Percentiles rank a stretch among this genome's conserved stretches.
Evolutionary conservation across 73 alveolate species (phyloP).

Genomic region (Paramecium sexaurelia): DNA sequence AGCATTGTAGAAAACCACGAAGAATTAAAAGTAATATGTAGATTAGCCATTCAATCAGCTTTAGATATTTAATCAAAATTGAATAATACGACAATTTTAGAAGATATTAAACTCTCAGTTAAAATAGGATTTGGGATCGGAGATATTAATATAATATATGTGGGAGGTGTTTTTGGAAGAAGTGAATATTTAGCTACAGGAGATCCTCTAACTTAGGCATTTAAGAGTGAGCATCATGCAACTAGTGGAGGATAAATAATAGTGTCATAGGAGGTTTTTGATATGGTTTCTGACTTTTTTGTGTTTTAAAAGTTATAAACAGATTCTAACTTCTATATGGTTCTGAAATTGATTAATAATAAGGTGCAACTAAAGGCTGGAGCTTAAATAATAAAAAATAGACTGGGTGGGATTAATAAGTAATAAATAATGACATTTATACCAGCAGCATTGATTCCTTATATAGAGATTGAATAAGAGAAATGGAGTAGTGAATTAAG

Average conservation of each 20-base stretch:
- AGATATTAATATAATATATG: slow-evolving; percentile 90
- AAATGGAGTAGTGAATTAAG: slow-evolving; percentile 92
- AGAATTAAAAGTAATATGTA: slow-evolving; percentile 70
- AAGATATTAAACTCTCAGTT: slow-evolving; percentile 78
- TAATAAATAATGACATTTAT: slow-evolving; percentile 82
- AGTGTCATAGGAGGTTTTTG: slow-evolving; percentile 85
- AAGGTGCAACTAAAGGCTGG: slow-evolving; percentile 87
- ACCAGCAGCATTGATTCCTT: slow-evolving; percentile 95
- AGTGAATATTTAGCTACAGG: slow-evolving; percentile 96
- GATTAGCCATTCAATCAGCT: slow-evolving; percentile 93
- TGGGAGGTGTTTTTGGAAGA: slow-evolving; percentile 97
- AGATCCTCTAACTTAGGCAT: slow-evolving; percentile 92
- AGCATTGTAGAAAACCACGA: slow-evolving; percentile 62
- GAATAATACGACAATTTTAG: slow-evolving; percentile 86
- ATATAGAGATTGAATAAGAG: slow-evolving; percentile 88
- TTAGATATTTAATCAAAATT: slow-evolving; percentile 86
- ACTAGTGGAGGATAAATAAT: slow-evolving; percentile 94
- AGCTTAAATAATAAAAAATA: slow-evolving; percentile 88
- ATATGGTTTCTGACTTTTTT: slow-evolving; percentile 79
- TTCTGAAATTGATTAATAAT: not conserved
- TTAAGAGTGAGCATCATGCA: slow-evolving; percentile 91
- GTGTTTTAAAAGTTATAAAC: slow-evolving; percentile 56
- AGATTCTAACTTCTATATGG: not conserved
- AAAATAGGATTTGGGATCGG: slow-evolving; percentile 92
- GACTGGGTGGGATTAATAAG: slow-evolving; percentile 78